A percentile compares a stretch with the other conserved stretches of the same genome.
These are phyloP conservation scores for Paecilomyces fulvus DNA, from an alignment of 2,329 filamentous ascomycete species.

Conservation along the genomic window DNA sequence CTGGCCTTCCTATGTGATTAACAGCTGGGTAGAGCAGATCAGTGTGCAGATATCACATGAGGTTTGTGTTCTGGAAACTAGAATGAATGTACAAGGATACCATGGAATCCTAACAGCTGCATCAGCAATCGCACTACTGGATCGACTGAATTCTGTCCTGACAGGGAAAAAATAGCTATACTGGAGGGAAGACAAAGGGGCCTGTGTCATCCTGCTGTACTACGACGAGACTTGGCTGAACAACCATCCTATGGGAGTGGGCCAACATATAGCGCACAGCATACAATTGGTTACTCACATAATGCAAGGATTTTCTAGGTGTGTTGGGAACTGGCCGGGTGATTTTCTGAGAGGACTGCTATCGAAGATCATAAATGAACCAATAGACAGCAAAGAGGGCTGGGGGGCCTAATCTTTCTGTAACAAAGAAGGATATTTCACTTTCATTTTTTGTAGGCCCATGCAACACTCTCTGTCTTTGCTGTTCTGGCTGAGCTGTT, in stretches of 20 bases:
- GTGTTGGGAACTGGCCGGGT: not conserved
- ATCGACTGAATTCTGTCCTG: not conserved
- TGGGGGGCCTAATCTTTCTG: not conserved
- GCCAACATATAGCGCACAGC: not conserved
- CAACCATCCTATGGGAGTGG: not conserved
- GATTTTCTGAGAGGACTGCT: not conserved
- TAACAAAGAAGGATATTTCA: no score
- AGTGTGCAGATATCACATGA: no score
- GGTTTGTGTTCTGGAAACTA: not conserved
- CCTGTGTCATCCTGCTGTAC: not conserved
- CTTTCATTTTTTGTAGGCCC: no score
- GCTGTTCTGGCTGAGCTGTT: no score
- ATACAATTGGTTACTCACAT: not conserved
- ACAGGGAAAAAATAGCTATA: not conserved
- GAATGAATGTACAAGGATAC: not conserved
- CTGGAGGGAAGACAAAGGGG: not conserved
- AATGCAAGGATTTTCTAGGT: not conserved
- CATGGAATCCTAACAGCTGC: not conserved
- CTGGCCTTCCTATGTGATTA: no score
- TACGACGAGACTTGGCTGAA: not conserved
- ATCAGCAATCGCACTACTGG: not conserved
- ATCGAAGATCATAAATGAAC: not conserved
- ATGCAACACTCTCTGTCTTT: no score
- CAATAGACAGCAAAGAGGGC: not conserved
- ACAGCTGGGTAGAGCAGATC: no score